Evolutionary conservation across 345 rosid species (phyloP).

Genomic region (Brassica incana): DNA sequence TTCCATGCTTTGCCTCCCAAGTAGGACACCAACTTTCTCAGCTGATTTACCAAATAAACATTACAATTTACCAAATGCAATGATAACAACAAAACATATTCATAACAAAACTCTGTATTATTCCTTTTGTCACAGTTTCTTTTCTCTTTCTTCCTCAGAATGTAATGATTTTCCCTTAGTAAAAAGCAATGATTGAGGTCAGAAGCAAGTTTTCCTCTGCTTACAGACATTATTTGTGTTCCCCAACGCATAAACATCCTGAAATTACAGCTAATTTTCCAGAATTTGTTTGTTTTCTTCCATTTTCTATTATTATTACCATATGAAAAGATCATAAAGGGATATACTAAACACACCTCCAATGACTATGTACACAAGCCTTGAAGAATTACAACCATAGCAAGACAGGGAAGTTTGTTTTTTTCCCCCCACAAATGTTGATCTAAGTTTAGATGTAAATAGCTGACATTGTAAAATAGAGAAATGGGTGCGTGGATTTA

Average conservation of each 20-base stretch:
- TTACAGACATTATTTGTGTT: constrained; percentile 40
- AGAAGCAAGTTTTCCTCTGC: constrained; percentile 34
- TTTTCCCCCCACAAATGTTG: constrained; percentile 2
- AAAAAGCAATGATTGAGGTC: constrained; percentile 34
- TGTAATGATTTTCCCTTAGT: constrained; percentile 31
- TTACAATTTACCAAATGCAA: constrained; percentile 25
- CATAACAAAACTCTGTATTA: constrained; percentile 11
- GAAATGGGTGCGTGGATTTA: constrained; percentile 20
- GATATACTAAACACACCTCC: constrained; percentile 4
- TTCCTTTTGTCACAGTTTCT: constrained; percentile 29
- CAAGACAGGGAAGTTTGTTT: constrained; percentile 11
- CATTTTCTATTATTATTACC: constrained; percentile 30
- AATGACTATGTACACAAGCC: constrained; percentile 28
- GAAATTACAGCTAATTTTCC: constrained; percentile 30
- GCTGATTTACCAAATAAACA: constrained; percentile 35
- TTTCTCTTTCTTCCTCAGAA: constrained; percentile 6
- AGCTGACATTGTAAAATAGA: constrained; percentile 17
- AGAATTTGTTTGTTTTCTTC: neutral
- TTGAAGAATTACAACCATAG: constrained; percentile 10
- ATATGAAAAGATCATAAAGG: constrained; percentile 6
- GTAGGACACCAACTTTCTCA: constrained; percentile 40
- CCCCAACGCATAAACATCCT: constrained; percentile 35
- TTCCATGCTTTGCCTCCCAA: constrained; percentile 41
- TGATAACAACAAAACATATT: constrained; percentile 4
- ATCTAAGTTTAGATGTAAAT: constrained; percentile 23